Evolutionary conservation across 1,284 basidiomycete genomes (phyloP).

Genomic region (Ceratobasidium sp.): DNA sequence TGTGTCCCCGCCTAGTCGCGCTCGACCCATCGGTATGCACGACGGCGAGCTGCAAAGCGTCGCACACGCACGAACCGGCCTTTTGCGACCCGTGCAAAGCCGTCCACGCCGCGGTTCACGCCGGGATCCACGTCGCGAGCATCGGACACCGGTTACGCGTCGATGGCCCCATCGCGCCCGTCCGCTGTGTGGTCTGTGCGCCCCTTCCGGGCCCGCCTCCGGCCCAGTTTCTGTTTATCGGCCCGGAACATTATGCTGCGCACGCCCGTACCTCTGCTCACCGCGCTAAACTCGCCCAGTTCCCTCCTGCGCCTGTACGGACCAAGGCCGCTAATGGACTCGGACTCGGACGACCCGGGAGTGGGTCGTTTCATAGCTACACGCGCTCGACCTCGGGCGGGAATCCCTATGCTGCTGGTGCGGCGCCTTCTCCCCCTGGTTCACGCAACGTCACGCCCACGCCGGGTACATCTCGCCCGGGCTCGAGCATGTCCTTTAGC

Average conservation of each 20-base stretch:
- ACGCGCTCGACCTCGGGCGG: constrained; percentile 1
- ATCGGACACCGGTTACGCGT: constrained; percentile 33
- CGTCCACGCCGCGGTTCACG: constrained; percentile 36
- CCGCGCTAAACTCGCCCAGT: constrained; percentile 26
- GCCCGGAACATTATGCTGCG: constrained; percentile 37
- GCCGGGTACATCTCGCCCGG: constrained; percentile 25
- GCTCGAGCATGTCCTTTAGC: constrained; percentile 31
- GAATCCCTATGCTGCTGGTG: not conserved
- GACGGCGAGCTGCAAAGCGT: constrained; percentile 4
- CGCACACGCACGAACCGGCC: constrained; percentile 33
- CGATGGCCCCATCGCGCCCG: constrained; percentile 43
- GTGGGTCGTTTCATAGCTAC: not conserved
- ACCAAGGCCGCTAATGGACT: constrained; percentile 16
- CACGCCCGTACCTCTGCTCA: constrained; percentile 37
- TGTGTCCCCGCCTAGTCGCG: constrained; percentile 40
- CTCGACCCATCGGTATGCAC: constrained; percentile 32
- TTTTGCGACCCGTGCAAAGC: constrained; percentile 44
- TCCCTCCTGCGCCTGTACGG: not conserved
- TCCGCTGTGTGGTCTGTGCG: constrained; percentile 36
- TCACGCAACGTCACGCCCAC: constrained; percentile 29
- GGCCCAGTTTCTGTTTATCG: constrained; percentile 35
- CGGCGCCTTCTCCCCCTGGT: not conserved
- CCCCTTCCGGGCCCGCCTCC: constrained; percentile 2
- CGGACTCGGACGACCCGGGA: constrained; percentile 13
- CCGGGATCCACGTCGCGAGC: constrained; percentile 35